phyloP scores from a whole-genome alignment of 1,139 yeast genomes.

The Pichia cactophila region DNA sequence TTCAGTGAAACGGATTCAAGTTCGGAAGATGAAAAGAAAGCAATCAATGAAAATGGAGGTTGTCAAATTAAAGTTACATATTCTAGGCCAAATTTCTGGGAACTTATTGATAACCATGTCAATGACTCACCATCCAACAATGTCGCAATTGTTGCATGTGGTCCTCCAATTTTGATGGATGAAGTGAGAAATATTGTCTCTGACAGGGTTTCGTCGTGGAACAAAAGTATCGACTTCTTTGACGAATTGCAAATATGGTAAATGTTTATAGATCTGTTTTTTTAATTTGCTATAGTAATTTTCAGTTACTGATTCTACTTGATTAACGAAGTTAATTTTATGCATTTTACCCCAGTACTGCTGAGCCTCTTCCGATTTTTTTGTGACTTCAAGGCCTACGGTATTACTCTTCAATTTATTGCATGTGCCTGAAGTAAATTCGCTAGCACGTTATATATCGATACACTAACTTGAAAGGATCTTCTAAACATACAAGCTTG shows the following conservation, averaged over 20 bases:
- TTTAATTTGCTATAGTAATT: no score
- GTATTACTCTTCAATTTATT: no score
- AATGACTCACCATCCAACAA: constrained; percentile 29
- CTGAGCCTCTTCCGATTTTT: no score
- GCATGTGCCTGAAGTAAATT: no score
- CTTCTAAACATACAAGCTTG: neutral
- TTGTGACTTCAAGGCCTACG: no score
- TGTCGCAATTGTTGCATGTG: constrained; percentile 36
- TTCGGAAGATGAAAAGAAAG: neutral
- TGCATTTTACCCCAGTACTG: no score
- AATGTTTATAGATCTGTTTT: no score
- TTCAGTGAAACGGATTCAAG: constrained; percentile 1
- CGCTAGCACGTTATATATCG: no score
- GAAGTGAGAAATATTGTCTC: constrained; percentile 23
- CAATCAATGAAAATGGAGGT: neutral
- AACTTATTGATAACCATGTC: constrained; percentile 30
- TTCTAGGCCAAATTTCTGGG: constrained; percentile 37
- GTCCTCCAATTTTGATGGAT: constrained; percentile 40
- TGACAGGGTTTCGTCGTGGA: constrained; percentile 8
- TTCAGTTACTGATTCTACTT: no score
- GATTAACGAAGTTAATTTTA: no score
- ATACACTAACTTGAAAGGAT: no score
- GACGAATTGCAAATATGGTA: constrained; percentile 22
- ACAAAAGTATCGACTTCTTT: constrained; percentile 19
- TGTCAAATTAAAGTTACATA: constrained; percentile 24